Conservation (phyloP, 2,329 filamentous ascomycete genomes). For the Colletotrichum orbiculare region DNA sequence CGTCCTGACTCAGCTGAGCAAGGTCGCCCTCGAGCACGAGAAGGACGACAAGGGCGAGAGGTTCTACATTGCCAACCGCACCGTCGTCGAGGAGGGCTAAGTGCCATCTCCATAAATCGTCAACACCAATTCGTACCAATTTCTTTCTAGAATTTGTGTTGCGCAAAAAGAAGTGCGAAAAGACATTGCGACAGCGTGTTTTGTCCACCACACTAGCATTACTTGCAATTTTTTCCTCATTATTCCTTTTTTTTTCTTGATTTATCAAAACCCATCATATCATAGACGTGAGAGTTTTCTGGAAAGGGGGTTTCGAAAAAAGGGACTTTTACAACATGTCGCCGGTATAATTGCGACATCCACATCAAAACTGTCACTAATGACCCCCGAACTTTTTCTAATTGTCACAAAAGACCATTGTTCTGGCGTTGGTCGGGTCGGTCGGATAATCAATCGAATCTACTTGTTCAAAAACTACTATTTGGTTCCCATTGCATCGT, state of each 20-base stretch:
- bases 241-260: neutral
- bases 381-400: slow-evolving; percentile 17
- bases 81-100: slow-evolving; percentile 38
- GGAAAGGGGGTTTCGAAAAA: slow-evolving; percentile 2
- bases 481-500: neutral
- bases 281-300: slow-evolving; percentile 19
- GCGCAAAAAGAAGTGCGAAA: neutral
- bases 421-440: slow-evolving; percentile 27
- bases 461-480: slow-evolving; percentile 7
- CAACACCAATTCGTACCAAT: too few species aligned
- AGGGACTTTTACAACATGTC: slow-evolving; percentile 8
- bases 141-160: too few species aligned
- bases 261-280: slow-evolving; percentile 2
- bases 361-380: slow-evolving; percentile 21
- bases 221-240: neutral
- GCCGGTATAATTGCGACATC: slow-evolving; percentile 2
- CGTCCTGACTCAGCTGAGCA: slow-evolving; percentile 69
- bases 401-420: slow-evolving; percentile 29
- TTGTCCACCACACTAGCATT: slow-evolving; percentile 1
- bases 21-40: slow-evolving; percentile 71
- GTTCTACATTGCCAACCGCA: slow-evolving; percentile 37
- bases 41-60: slow-evolving; percentile 53
- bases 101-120: neutral
- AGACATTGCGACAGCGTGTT: slow-evolving; percentile 12
- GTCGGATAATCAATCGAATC: slow-evolving; percentile 27